A percentile compares a stretch with the other conserved stretches of the same genome.
Evolutionary conservation across 495 filamentous ascomycete species (phyloP).

Genomic region (Penicillium psychrofluorescens): DNA sequence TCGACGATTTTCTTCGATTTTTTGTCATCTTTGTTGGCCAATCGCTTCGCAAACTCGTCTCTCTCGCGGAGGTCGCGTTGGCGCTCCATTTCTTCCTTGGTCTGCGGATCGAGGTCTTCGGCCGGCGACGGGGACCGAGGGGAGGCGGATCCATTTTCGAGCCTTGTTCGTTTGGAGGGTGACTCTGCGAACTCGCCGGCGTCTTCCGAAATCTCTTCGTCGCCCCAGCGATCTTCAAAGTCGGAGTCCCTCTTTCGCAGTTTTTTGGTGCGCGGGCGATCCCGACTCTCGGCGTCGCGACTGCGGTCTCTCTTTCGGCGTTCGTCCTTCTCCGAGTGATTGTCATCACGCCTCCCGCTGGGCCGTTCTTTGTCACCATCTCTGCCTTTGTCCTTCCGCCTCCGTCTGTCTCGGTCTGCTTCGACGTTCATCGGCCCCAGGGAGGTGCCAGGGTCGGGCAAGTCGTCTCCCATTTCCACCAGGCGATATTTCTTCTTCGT

Average conservation of each 20-base stretch:
- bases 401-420: constrained; percentile 36
- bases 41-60: constrained; percentile 66
- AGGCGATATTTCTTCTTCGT: constrained; percentile 68
- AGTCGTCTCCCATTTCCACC: constrained; percentile 76
- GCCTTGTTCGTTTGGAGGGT: constrained; percentile 49
- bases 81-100: constrained; percentile 47
- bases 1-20: constrained; percentile 70
- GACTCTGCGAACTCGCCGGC: constrained; percentile 44
- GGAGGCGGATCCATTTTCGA: constrained; percentile 48
- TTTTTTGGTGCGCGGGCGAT: constrained; percentile 44
- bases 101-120: constrained; percentile 51
- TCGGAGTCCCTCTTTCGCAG: constrained; percentile 47
- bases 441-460: constrained; percentile 22
- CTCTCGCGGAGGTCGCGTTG: constrained; percentile 61
- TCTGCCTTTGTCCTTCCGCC: constrained; percentile 41
- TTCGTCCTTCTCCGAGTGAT: constrained; percentile 27
- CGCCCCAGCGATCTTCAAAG: constrained; percentile 73
- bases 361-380: constrained; percentile 28
- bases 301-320: constrained; percentile 38
- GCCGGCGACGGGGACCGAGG: constrained; percentile 37
- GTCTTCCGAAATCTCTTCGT: constrained; percentile 55
- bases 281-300: constrained; percentile 34
- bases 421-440: constrained; percentile 46
- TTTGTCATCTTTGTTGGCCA: constrained; percentile 61
- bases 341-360: constrained; percentile 10